phyloP scores from a whole-genome alignment of 257 asterid species.

The Nicotiana knightiana region DNA sequence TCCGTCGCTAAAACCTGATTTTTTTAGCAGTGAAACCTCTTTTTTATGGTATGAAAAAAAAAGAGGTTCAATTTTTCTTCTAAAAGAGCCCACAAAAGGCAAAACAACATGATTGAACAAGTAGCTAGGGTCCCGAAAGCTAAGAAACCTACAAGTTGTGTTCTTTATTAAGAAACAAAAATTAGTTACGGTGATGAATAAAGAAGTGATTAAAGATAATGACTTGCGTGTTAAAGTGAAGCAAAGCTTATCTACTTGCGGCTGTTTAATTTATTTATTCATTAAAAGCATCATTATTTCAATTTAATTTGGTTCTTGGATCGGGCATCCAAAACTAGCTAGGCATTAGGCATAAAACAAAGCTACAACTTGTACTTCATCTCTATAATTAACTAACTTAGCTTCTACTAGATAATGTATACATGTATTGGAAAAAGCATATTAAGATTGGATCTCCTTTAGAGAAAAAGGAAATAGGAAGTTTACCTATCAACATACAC shows the following conservation, averaged over 20 bases:
- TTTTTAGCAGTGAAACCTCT: too few species aligned
- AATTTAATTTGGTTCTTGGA: not conserved
- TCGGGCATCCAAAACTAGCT: not conserved
- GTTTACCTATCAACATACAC: not conserved
- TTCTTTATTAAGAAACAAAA: not conserved
- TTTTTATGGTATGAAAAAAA: too few species aligned
- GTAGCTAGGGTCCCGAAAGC: not conserved
- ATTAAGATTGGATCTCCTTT: not conserved
- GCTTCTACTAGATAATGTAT: not conserved
- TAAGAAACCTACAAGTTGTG: not conserved
- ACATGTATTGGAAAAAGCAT: not conserved
- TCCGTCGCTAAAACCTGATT: too few species aligned
- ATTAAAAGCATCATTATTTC: not conserved
- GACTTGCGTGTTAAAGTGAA: conserved; percentile 3
- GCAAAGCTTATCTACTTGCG: not conserved
- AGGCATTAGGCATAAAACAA: not conserved
- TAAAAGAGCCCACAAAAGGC: not conserved
- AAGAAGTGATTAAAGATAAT: conserved; percentile 4
- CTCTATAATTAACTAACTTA: not conserved
- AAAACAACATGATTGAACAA: not conserved
- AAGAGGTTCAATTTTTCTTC: not conserved
- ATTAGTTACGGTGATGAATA: not conserved
- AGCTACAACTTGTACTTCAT: not conserved
- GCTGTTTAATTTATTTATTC: not conserved
- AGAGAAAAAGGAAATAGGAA: not conserved